A percentile compares a stretch with the other conserved stretches of the same genome.
These are phyloP conservation scores for Spinacia oleracea DNA, from an alignment of 179 eudicot genomes.

Conservation along the genomic window DNA sequence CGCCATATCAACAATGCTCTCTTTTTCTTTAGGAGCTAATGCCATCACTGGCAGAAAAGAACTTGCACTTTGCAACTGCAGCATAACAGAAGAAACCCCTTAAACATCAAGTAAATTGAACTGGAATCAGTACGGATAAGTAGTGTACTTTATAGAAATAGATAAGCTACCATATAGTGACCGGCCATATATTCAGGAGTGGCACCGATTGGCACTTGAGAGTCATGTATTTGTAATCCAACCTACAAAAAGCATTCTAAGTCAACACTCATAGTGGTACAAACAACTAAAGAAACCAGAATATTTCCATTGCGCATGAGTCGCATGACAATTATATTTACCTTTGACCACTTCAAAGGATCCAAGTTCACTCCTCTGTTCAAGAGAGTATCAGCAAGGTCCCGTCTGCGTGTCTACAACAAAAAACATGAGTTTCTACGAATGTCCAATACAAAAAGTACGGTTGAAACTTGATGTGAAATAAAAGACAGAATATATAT, in stretches of 20 bases:
- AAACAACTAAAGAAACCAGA: not conserved
- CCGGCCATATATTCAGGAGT: conserved; percentile 99
- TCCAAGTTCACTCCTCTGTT: conserved; percentile 95
- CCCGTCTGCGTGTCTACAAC: conserved; percentile 78
- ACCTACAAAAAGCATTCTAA: conserved; percentile 46
- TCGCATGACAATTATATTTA: conserved; percentile 26
- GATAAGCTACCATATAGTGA: conserved; percentile 73
- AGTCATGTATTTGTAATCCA: conserved; percentile 83
- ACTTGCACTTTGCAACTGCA: conserved; percentile 89
- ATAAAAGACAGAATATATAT: not conserved
- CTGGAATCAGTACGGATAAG: not conserved
- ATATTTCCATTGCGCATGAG: not conserved
- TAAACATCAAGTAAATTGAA: not conserved
- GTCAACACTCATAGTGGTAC: not conserved
- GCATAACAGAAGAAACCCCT: conserved; percentile 24
- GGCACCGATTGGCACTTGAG: conserved; percentile 98
- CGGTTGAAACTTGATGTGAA: no score
- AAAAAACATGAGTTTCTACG: conserved; percentile 5
- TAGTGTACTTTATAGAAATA: not conserved
- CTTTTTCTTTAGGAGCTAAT: conserved; percentile 91
- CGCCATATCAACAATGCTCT: conserved; percentile 91
- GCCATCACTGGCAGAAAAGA: conserved; percentile 98
- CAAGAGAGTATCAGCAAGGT: conserved; percentile 82
- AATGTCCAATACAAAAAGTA: not conserved
- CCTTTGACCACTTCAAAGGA: conserved; percentile 95